Base-by-base conservation (phyloP, 306 rosid genomes). In the Canavalia gladiata region DNA sequence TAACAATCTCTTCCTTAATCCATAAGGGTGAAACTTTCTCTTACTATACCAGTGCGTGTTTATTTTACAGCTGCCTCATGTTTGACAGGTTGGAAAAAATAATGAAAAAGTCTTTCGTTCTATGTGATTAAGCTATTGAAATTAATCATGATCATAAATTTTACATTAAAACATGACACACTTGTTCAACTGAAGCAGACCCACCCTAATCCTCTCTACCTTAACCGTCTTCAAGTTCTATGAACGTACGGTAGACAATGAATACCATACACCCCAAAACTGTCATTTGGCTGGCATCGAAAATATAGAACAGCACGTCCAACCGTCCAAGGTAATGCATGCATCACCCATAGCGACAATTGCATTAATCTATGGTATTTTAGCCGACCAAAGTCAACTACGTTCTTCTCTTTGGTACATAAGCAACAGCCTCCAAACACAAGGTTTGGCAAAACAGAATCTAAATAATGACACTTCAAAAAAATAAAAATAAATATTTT, bases 341-440 rank as follows among this genome's bases (percentile, higher is more conserved):
- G 59, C 18, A 68, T 69, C 49, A 78, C 30, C 47, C 77, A 9
- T 45, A 18, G 10, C 50, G 43, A 71, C 60, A 63, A 59, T 57
- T 28, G 70, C 70, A 56, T 72, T 74, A n/a, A 83, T 62, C 82
- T 7, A 51, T 34, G 67, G 63, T 49, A 74, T 11, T 73, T 35
- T 29, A 41, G 30, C 80, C 52, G 35, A 81, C 33, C 45, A 45
- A 45, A 52, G 45, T 37, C 66, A 59, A 51, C 57, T 68, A 76
- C 66, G 58, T 35, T 82, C 57, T 72, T 72, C 66, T 75, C 81
- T 34, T 57, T 69, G 77, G 64, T 75, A 68, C 79, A 84, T 34
- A 51, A 75, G 75, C 65, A 62, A 62, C 82, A 75, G 63, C 54
- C 87, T 79, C 74, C 30, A 60, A 79, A 66, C 42, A 74, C 54